Evolutionary conservation across 169 alveolate species (phyloP).

Genomic region (Eimeria falciformis): DNA sequence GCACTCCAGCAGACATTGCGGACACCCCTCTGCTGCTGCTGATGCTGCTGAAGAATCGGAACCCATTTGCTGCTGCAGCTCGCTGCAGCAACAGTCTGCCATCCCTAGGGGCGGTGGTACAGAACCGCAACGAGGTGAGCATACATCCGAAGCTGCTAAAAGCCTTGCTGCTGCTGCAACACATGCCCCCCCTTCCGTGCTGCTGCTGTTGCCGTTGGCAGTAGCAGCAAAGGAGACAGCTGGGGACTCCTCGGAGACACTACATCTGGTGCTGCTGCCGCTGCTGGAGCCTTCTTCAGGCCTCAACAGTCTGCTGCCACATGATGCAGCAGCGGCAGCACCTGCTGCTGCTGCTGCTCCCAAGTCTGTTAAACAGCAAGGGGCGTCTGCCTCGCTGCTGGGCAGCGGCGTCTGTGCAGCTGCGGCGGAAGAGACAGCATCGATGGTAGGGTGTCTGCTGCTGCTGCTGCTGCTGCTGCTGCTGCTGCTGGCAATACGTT

Average conservation of each 20-base stretch:
- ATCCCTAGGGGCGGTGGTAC: slow-evolving; percentile 25
- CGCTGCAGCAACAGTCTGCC: slow-evolving; percentile 43
- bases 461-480: not conserved
- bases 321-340: not conserved
- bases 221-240: not conserved
- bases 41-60: slow-evolving; percentile 23
- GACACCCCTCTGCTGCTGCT: slow-evolving; percentile 46
- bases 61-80: slow-evolving; percentile 32
- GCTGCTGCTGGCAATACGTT: not conserved
- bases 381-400: not conserved
- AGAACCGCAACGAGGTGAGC: slow-evolving; percentile 15
- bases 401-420: slow-evolving; percentile 30
- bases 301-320: not conserved
- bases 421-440: not conserved
- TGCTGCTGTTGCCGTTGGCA: slow-evolving; percentile 4
- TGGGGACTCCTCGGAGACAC: slow-evolving; percentile 24
- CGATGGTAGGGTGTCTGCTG: not conserved
- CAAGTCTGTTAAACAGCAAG: not conserved
- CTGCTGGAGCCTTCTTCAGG: slow-evolving; percentile 7
- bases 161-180: not conserved
- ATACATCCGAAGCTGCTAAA: not conserved
- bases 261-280: slow-evolving; percentile 62
- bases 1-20: slow-evolving; percentile 18
- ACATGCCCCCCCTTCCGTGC: slow-evolving; percentile 17
- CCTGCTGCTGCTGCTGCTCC: not conserved